Conservation (phyloP, 306 rosid genomes). For the Coriaria nepalensis region DNA sequence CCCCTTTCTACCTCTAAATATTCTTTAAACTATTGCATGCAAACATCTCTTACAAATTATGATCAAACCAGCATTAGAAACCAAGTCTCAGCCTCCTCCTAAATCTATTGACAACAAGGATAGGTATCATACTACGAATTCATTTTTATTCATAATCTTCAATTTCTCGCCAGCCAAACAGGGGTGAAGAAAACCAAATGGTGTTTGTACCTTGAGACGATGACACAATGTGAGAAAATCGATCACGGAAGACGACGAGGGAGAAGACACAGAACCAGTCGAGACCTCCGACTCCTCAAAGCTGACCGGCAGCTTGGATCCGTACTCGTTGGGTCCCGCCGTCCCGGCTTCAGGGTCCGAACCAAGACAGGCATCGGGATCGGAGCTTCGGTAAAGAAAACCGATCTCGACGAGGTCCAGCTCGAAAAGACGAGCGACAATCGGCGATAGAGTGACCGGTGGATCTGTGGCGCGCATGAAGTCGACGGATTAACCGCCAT, state of each 20-base stretch:
- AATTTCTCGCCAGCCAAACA: conserved; percentile 11
- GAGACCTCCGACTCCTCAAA: conserved; percentile 21
- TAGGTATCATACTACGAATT: neutral
- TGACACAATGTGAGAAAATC: conserved; percentile 87
- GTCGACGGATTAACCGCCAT: conserved; percentile 39
- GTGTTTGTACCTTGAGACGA: conserved; percentile 49
- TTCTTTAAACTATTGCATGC: too few relatives aligned
- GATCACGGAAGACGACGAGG: conserved; percentile 37
- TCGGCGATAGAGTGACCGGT: conserved; percentile 21
- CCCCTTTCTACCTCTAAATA: too few relatives aligned
- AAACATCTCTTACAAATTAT: too few relatives aligned
- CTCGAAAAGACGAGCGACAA: conserved; percentile 16
- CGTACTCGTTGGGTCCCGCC: conserved; percentile 25
- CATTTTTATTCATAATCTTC: neutral
- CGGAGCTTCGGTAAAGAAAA: conserved; percentile 17
- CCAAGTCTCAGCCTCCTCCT: too few relatives aligned
- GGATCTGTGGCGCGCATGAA: conserved; percentile 28
- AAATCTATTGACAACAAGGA: neutral
- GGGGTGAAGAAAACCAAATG: neutral
- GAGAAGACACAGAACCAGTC: conserved; percentile 21
- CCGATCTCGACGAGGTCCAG: conserved; percentile 16
- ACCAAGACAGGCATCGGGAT: conserved; percentile 29
- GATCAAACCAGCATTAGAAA: too few relatives aligned
- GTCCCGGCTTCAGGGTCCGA: conserved; percentile 30
- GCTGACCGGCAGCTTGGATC: conserved; percentile 16